Conservation (phyloP, 139 green algal genomes). For the Helicosporidium sp. region DNA sequence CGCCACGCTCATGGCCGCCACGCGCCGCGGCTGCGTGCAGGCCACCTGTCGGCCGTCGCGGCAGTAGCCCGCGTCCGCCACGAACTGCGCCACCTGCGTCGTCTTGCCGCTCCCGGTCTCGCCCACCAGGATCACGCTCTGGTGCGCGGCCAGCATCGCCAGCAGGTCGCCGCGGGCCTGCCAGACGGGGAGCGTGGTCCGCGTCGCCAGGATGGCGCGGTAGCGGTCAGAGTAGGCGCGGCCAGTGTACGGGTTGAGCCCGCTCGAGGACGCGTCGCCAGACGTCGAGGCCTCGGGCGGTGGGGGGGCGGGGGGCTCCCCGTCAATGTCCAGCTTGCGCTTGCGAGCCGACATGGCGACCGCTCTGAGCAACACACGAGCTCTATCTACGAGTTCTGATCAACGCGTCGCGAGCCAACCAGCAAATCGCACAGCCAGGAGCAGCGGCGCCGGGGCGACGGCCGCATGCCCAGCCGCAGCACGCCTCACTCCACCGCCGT, state of each 20-base stretch:
- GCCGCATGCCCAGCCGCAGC: too few species aligned
- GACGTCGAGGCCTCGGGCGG: too few species aligned
- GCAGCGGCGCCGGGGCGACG: too few species aligned
- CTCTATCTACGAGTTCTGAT: too few species aligned
- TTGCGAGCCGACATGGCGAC: slow-evolving; percentile 27
- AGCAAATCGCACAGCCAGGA: too few species aligned
- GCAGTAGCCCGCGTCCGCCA: slow-evolving; percentile 69
- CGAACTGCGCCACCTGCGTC: slow-evolving; percentile 98
- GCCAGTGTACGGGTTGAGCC: slow-evolving; percentile 61
- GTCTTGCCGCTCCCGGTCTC: slow-evolving; percentile 96
- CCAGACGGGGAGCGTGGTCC: slow-evolving; percentile 84
- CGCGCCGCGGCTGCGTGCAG: slow-evolving; percentile 70
- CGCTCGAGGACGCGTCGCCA: too few species aligned
- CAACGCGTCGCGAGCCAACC: too few species aligned
- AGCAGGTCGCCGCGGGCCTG: slow-evolving; percentile 84
- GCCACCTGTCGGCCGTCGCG: slow-evolving; percentile 46
- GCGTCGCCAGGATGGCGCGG: slow-evolving; percentile 78
- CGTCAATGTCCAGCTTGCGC: slow-evolving; percentile 49
- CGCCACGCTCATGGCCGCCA: slow-evolving; percentile 74
- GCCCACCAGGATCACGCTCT: slow-evolving; percentile 95
- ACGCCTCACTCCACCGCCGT: too few species aligned
- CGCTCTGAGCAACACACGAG: too few species aligned
- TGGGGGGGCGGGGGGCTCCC: slow-evolving; percentile 8
- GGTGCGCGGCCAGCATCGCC: slow-evolving; percentile 68
- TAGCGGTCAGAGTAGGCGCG: slow-evolving; percentile 63